Evolutionary conservation across 257 asterid genomes (phyloP), one percentile per base, ranked within the genome.

Genomic region (Ajuga chamaepitys): DNA sequence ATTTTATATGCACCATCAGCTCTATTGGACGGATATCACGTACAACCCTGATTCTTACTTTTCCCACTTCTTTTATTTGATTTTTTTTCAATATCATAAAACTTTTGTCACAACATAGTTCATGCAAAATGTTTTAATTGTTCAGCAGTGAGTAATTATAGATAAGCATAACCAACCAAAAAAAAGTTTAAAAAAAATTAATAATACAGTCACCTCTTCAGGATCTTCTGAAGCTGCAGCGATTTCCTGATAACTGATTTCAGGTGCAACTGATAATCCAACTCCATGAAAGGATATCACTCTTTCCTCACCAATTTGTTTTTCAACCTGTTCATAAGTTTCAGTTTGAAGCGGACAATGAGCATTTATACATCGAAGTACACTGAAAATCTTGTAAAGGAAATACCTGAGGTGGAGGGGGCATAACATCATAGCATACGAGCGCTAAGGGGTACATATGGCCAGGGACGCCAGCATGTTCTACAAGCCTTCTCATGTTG

Each of bases 301-400:
- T 79, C 98, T 78, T 78, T 81, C 83, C 86, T 91, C 98, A 24
- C 98, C 96, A 51, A 91, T 83, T 40, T 91, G 93, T 84, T 88
- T 91, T 82, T 91, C 95, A 70, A 91, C 91, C 98, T 91, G 66
- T 59, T 10, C 34, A 74, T 17, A 61, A 68, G 2, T 56, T 22
- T 60, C 9, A 58, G 58, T 67, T 18, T 66, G 46, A 52, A 17
- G 47, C 28, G 70, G 50, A 46, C 26, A 63, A 32, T 46, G 57
- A 46, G 21, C 56, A 25, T 24, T n/a, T 47, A 56, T 45, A 47
- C 24, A 47, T 21, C 25, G 7, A 24, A 68, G 58, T 11, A 58
- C 9, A 58, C 9, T 21, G 45, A 32, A 56, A 16, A 8, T 26
- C 67, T 21, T 16, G 9, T 17, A 25, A 37, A 46, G 51, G 45